phyloP scores from a whole-genome alignment of 2,329 filamentous ascomycete species.

The Mycosphaerelloides madeirae region DNA sequence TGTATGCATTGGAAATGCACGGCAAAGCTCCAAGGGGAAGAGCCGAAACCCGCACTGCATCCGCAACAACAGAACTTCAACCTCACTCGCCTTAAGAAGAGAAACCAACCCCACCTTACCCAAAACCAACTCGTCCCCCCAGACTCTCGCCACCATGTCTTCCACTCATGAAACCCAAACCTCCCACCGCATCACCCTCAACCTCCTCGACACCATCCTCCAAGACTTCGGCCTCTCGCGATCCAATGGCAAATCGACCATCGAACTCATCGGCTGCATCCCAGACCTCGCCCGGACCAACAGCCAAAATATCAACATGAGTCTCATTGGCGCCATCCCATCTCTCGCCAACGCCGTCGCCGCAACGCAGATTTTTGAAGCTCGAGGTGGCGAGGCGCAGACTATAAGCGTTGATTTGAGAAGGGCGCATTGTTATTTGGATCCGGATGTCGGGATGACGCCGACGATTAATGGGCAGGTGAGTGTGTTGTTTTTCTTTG shows the following conservation, averaged over 20 bases:
- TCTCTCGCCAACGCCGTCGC: constrained; percentile 7
- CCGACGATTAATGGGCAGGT: constrained; percentile 9
- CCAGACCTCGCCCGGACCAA: constrained; percentile 1
- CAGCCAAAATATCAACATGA: constrained; percentile 6
- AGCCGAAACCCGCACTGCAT: too few relatives aligned
- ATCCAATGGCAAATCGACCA: not conserved
- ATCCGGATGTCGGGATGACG: constrained; percentile 11
- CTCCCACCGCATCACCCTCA: constrained; percentile 1
- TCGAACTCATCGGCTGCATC: constrained; percentile 1
- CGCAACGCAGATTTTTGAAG: constrained; percentile 9
- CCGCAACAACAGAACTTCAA: too few relatives aligned
- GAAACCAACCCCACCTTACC: too few relatives aligned
- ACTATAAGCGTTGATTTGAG: constrained; percentile 3
- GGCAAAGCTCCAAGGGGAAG: too few relatives aligned
- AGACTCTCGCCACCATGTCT: too few relatives aligned
- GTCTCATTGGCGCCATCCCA: constrained; percentile 7
- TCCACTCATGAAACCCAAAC: not conserved
- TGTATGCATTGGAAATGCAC: too few relatives aligned
- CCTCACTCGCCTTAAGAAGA: too few relatives aligned
- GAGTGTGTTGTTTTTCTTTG: not conserved
- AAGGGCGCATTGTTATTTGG: constrained; percentile 5
- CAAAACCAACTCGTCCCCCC: too few relatives aligned
- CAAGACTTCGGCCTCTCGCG: constrained; percentile 4
- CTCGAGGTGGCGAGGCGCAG: constrained; percentile 6
- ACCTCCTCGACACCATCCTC: constrained; percentile 4